Base-by-base conservation (phyloP, 2,329 filamentous ascomycete species). In the Penicillium nordicum region DNA sequence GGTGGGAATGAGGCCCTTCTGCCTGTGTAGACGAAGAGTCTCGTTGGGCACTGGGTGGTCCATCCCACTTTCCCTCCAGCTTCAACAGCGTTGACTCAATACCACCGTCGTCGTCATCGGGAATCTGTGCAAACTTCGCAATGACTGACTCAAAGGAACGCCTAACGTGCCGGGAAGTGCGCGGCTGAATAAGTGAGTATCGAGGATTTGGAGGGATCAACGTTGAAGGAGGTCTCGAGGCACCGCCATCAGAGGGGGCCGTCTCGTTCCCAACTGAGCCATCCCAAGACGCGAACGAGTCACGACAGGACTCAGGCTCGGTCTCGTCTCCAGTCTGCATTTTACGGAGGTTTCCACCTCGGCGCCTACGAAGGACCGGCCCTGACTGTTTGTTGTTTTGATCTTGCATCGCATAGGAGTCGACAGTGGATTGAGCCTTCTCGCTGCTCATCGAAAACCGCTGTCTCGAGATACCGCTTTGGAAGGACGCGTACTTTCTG, bases 81-180 rank as follows among this genome's bases (percentile, higher is more conserved):
- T 97, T 99, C 65, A 92, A 76, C 49, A 99, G 74, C 0, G 94
- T 90, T n/a, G 92, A 92, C 69, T 97, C 94, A 27, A 97, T 87
- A 12, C 93, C 93, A 7, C 91, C 91, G 68, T 95, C 90, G 44
- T 88, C 87, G 58, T 95, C 90, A 68, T 97, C 92, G 0, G 93
- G 91, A 27, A 97, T 90, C 53, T 89, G 87, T 2, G 92, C 90
- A 52, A 99, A 84, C 65, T 90, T 90, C 57, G 92, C 87, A 1
- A 95, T 90, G 66, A 96, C 92, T 3, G 84, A 88, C 72, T 97
- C 91, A 64, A 97, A 97, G 0, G 92, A 97, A 1, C 82, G 81
- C 43, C 83, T 76, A 18, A 85, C 59, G 50, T 82, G 79, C 58
- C 83, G 80, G 2, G 82, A 83, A 2, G 82, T 83, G 60, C 82